These are phyloP conservation scores for Drechmeria coniospora DNA, from an alignment of 2,329 filamentous ascomycete species.

Conservation along the genomic window DNA sequence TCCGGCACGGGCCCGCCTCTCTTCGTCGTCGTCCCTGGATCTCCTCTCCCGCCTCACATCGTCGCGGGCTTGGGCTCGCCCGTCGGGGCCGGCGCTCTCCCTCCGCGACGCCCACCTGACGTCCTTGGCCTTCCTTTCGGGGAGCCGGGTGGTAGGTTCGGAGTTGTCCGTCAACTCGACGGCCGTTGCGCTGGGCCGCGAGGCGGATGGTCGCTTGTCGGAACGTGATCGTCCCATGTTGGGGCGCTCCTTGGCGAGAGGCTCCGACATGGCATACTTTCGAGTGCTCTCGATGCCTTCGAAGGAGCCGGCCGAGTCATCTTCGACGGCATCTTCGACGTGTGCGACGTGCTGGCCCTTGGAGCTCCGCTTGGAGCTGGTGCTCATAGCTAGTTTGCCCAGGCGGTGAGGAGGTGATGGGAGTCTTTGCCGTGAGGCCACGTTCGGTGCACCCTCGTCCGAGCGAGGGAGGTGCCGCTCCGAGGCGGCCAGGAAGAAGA, in stretches of 20 bases:
- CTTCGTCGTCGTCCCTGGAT: conserved; percentile 10
- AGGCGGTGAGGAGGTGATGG: conserved; percentile 2
- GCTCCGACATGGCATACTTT: conserved; percentile 31
- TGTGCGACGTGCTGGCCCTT: conserved; percentile 28
- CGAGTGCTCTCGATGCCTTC: conserved; percentile 23
- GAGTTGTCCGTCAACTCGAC: conserved; percentile 25
- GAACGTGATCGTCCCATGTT: conserved; percentile 35
- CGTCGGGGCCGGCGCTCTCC: conserved; percentile 8
- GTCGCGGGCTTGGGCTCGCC: conserved; percentile 12
- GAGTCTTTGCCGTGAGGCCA: too few species aligned
- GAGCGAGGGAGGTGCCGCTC: conserved; percentile 12
- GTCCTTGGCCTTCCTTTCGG: conserved; percentile 13
- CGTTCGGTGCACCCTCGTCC: conserved; percentile 2
- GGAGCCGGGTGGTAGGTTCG: conserved; percentile 26
- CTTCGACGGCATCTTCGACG: conserved; percentile 34
- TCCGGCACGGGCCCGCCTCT: conserved; percentile 3
- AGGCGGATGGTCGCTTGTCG: conserved; percentile 16
- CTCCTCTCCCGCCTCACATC: conserved; percentile 14
- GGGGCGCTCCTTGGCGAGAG: conserved; percentile 31
- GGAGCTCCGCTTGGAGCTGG: conserved; percentile 13
- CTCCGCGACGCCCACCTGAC: conserved; percentile 8
- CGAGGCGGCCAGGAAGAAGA: conserved; percentile 11
- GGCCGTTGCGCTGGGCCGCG: conserved; percentile 23
- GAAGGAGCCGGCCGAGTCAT: conserved; percentile 29
- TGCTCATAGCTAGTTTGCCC: conserved; percentile 24